Evolutionary conservation across 2,329 filamentous ascomycete genomes (phyloP).

Genomic region (Amesomyces nigricolor): DNA sequence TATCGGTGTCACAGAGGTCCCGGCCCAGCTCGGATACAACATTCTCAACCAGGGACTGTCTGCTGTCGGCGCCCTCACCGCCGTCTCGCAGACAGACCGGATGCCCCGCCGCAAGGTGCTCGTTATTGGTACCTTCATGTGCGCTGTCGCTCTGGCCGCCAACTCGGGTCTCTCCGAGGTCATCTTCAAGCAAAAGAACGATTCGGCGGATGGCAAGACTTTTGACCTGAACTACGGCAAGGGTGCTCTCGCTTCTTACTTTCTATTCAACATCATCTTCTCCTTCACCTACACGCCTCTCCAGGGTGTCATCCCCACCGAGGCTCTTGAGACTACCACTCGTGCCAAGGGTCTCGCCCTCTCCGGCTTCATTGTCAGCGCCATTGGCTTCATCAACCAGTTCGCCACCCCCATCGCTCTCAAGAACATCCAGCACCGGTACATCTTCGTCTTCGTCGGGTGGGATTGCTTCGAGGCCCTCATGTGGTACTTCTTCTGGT

Average conservation of each 20-base stretch:
- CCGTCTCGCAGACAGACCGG: slow-evolving; percentile 39
- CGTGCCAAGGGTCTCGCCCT: slow-evolving; percentile 44
- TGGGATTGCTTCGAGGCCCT: slow-evolving; percentile 42
- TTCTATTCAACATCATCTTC: slow-evolving; percentile 45
- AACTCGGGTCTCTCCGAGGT: slow-evolving; percentile 41
- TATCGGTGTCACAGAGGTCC: slow-evolving; percentile 34
- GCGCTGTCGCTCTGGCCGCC: slow-evolving; percentile 38
- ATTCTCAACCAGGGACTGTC: slow-evolving; percentile 43
- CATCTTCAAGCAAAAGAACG: slow-evolving; percentile 27
- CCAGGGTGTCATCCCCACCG: slow-evolving; percentile 43
- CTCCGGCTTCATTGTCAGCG: slow-evolving; percentile 41
- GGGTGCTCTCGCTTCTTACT: slow-evolving; percentile 43
- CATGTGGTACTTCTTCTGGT: slow-evolving; percentile 44
- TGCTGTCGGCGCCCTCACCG: slow-evolving; percentile 40
- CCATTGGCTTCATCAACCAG: slow-evolving; percentile 44
- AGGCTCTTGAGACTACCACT: slow-evolving; percentile 44
- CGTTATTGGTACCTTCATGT: slow-evolving; percentile 39
- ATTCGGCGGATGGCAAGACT: slow-evolving; percentile 13
- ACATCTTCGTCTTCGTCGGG: slow-evolving; percentile 44
- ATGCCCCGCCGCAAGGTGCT: slow-evolving; percentile 45
- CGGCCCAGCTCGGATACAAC: slow-evolving; percentile 41
- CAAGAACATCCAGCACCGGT: slow-evolving; percentile 38
- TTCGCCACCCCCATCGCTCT: slow-evolving; percentile 44
- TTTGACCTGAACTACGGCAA: slow-evolving; percentile 36
- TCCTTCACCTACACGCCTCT: slow-evolving; percentile 47